Evolutionary conservation across 495 filamentous ascomycete genomes (phyloP), one percentile per base, ranked within the genome.

Genomic region (Chaetomidium leptoderma): DNA sequence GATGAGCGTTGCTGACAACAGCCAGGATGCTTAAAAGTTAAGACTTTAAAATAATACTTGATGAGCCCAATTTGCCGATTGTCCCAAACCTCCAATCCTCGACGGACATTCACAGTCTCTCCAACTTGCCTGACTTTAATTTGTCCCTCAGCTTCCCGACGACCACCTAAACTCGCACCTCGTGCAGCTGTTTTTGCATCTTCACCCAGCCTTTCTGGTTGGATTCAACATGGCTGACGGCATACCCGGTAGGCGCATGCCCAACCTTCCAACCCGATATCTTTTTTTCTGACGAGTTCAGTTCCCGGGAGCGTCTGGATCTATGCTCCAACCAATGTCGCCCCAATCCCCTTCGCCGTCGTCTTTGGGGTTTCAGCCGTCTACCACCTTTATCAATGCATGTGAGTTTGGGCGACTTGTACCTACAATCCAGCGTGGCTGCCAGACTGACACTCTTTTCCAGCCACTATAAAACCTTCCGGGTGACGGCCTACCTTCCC

Each of bases 321-420:
- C 67, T 91, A 89, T 70, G 86, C 83, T 10, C 88, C 88, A 0
- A 88, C 86, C 63, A 86, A 88, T 67, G 85, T 76, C 1, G 86
- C 85, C 2, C 81, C 86, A 0, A 77, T 89, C 35, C 79, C 83
- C 47, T 89, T 88, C 61, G 78, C 83, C 5, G 70, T 86, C 21
- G 76, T 86, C 4, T 91, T 88, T 65, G 67, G 76, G 1, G 61
- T 78, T 1, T 86, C 85, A 5, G 84, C 81, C 1, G 37, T 68
- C 6, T 66, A 77, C 14, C 87, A 90, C 62, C 62, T 74, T 16
- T 89, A 78, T 63, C 86, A 89, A 69, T 84, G 79, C 75, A 57
- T 78, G 86, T 88, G 72, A 57, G 78, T 66, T 0, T 36, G n/a
- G n/a, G n/a, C n/a, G n/a, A n/a, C n/a, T n/a, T n/a, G n/a, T n/a